These are phyloP conservation scores for Teunomyces pallodes DNA, from an alignment of 805 yeast species.

Conservation along the genomic window DNA sequence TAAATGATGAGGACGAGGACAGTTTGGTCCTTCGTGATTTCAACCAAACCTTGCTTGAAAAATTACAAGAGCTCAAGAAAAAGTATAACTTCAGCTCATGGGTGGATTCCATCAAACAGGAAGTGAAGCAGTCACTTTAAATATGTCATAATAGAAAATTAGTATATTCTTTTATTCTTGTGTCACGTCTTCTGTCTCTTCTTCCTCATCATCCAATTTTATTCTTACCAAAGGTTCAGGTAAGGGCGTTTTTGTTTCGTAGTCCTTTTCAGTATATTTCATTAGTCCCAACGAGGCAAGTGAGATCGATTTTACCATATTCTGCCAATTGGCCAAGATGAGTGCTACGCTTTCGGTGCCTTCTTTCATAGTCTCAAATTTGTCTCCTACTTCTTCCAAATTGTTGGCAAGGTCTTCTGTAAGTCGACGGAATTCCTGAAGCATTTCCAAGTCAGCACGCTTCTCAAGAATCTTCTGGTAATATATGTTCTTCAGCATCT, in stretches of 20 bases:
- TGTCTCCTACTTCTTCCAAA: constrained; percentile 47
- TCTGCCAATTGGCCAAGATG: constrained; percentile 64
- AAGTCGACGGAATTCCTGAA: constrained; percentile 46
- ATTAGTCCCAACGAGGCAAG: constrained; percentile 55
- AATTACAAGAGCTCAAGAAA: constrained; percentile 1
- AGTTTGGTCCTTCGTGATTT: background rate
- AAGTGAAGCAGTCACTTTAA: constrained; percentile 10
- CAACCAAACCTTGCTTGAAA: constrained; percentile 2
- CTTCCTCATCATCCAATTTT: constrained; percentile 45
- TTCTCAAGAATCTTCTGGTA: constrained; percentile 43
- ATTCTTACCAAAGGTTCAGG: constrained; percentile 69
- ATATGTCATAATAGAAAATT: background rate
- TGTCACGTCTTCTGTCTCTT: constrained; percentile 10
- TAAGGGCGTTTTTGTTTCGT: constrained; percentile 44
- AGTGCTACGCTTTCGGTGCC: constrained; percentile 62
- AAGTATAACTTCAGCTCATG: constrained; percentile 11
- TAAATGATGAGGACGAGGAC: constrained; percentile 7
- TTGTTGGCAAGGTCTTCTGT: constrained; percentile 46
- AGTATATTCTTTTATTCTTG: background rate
- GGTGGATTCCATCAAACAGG: constrained; percentile 22
- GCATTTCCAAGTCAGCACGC: constrained; percentile 47
- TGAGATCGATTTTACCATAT: constrained; percentile 57
- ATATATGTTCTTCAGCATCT: constrained; percentile 10
- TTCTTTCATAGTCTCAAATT: constrained; percentile 46
- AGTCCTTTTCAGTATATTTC: constrained; percentile 43